A percentile compares a stretch with the other conserved stretches of the same genome.
phyloP scores from a whole-genome alignment of 768 basidiomycete species.

The Podaxis pistillaris region DNA sequence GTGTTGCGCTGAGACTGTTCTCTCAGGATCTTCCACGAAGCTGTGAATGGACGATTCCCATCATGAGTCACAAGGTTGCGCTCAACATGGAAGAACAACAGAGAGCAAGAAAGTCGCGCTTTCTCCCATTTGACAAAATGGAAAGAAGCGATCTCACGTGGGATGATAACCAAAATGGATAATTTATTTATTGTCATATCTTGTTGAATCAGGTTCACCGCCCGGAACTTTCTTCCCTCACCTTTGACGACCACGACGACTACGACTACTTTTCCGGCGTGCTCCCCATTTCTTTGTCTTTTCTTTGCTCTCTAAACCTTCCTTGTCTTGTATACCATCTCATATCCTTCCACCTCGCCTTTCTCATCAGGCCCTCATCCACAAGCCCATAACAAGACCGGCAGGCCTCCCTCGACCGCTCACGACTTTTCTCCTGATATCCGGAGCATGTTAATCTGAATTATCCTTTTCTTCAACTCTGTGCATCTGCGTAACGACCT shows the following conservation, averaged over 20 bases:
- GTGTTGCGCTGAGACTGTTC: background rate
- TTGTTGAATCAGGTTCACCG: conserved; percentile 13
- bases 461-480: conserved; percentile 18
- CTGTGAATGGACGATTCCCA: background rate
- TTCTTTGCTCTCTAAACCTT: background rate
- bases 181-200: conserved; percentile 16
- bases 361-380: background rate
- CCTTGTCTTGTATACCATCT: background rate
- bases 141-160: conserved; percentile 10
- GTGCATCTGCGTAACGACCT: conserved; percentile 19
- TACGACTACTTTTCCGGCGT: conserved; percentile 19
- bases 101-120: background rate
- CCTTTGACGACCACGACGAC: conserved; percentile 22
- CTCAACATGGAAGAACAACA: background rate
- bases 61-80: background rate
- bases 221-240: conserved; percentile 15
- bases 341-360: background rate
- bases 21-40: conserved; percentile 4
- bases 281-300: background rate
- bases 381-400: background rate
- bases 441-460: conserved; percentile 32
- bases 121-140: background rate
- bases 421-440: conserved; percentile 10
- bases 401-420: background rate
- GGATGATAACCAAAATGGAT: conserved; percentile 9